Evolutionary conservation across 768 basidiomycete genomes (phyloP).

Genomic region (Pleurotus sapidus): DNA sequence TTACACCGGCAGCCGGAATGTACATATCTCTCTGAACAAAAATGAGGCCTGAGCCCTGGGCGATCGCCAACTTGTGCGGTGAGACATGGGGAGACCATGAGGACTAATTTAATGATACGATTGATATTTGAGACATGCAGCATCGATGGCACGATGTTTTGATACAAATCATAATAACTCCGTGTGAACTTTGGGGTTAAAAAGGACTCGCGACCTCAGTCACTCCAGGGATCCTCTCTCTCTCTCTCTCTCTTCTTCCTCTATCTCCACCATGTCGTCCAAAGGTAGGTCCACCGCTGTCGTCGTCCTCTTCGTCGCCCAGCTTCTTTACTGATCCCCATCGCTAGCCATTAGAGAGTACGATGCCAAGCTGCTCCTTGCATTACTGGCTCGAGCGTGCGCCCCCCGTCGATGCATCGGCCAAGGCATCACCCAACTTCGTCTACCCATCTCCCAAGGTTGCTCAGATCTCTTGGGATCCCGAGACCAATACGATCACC

Average conservation of each 20-base stretch:
- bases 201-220: neutral
- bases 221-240: neutral
- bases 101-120: no score
- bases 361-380: slow-evolving; percentile 96
- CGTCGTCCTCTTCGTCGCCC: neutral
- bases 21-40: no score
- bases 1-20: no score
- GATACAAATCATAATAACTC: neutral
- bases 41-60: no score
- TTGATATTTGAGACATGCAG: no score
- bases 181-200: slow-evolving; percentile 5
- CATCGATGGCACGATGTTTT: neutral
- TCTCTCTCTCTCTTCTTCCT: neutral
- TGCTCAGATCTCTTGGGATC: slow-evolving; percentile 87
- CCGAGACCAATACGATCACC: slow-evolving; percentile 55
- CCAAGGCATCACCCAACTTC: slow-evolving; percentile 53
- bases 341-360: slow-evolving; percentile 82
- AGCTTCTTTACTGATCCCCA: neutral
- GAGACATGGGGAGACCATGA: no score
- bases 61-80: no score
- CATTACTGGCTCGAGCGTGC: slow-evolving; percentile 97
- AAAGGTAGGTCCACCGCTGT: slow-evolving; percentile 3
- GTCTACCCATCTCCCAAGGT: slow-evolving; percentile 68
- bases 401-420: slow-evolving; percentile 69
- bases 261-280: slow-evolving; percentile 5